phyloP scores from a whole-genome alignment of 352 stramenopile species.

The Hyphochytrium catenoides region DNA sequence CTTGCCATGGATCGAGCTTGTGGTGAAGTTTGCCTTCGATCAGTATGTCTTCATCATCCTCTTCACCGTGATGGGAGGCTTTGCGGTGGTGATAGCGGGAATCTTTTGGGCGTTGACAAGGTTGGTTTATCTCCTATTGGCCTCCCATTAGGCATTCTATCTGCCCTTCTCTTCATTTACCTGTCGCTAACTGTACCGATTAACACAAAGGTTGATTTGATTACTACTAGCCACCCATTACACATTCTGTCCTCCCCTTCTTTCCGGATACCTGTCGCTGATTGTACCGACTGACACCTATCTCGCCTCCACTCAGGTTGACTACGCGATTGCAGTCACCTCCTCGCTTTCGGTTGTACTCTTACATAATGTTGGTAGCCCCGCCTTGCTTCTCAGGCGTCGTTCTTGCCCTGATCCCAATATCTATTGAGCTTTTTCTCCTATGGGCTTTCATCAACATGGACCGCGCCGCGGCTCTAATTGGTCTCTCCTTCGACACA shows the following conservation, averaged over 20 bases:
- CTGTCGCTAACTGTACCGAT: too few species aligned
- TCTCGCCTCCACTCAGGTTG: too few species aligned
- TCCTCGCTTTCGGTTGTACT: constrained; percentile 68
- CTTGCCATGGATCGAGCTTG: constrained; percentile 81
- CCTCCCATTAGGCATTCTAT: too few species aligned
- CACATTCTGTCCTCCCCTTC: too few species aligned
- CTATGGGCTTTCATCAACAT: constrained; percentile 13
- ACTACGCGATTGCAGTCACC: constrained; percentile 72
- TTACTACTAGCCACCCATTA: too few species aligned
- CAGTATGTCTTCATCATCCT: constrained; percentile 72
- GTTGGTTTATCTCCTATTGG: too few species aligned
- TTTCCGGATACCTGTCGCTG: too few species aligned
- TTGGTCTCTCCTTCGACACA: neutral
- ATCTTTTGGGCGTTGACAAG: constrained; percentile 73
- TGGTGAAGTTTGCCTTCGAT: constrained; percentile 90
- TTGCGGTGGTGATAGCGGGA: constrained; percentile 45
- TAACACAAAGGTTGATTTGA: too few species aligned
- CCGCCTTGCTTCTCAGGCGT: constrained; percentile 61
- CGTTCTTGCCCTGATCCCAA: constrained; percentile 58
- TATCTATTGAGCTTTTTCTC: constrained; percentile 38
- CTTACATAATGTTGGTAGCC: constrained; percentile 70
- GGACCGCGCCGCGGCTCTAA: neutral
- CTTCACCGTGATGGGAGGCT: constrained; percentile 70
- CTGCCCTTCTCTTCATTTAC: too few species aligned
- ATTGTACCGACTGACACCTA: too few species aligned